A percentile compares a stretch with the other conserved stretches of the same genome.
Evolutionary conservation across 371 early-diverging fungal genomes (phyloP).

Genomic region (Syncephalastrum racemosum): DNA sequence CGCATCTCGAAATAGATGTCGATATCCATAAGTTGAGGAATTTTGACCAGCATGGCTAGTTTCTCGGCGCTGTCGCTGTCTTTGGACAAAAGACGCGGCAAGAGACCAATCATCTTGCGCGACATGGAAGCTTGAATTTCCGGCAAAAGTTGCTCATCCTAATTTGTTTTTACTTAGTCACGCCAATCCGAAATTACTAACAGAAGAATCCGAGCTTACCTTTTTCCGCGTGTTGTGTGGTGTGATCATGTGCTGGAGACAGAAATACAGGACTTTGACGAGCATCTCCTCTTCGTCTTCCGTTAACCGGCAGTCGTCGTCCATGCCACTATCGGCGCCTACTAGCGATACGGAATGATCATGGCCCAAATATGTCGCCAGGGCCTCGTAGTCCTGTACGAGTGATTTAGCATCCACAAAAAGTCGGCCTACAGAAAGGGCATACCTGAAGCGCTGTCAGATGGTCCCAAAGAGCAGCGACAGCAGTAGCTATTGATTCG

Average conservation of each 20-base stretch:
- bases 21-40: constrained; percentile 62
- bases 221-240: constrained; percentile 22
- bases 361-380: constrained; percentile 56
- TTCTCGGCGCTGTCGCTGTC: constrained; percentile 58
- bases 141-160: constrained; percentile 27
- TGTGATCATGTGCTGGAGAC: constrained; percentile 38
- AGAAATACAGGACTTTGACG: constrained; percentile 41
- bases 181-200: background rate
- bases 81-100: constrained; percentile 69
- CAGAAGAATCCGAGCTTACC: background rate
- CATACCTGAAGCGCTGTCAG: constrained; percentile 27
- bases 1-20: constrained; percentile 67
- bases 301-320: constrained; percentile 50
- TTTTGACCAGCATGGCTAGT: constrained; percentile 50
- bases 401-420: background rate
- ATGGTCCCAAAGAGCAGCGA: constrained; percentile 61
- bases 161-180: background rate
- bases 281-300: constrained; percentile 67
- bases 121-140: constrained; percentile 49
- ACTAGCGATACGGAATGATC: constrained; percentile 51
- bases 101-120: constrained; percentile 50
- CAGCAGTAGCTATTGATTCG: constrained; percentile 45
- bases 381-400: constrained; percentile 50
- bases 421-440: background rate
- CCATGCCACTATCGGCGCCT: constrained; percentile 18